Base-by-base conservation (phyloP, 768 basidiomycete genomes). In the Termitomyces bulborhizus region DNA sequence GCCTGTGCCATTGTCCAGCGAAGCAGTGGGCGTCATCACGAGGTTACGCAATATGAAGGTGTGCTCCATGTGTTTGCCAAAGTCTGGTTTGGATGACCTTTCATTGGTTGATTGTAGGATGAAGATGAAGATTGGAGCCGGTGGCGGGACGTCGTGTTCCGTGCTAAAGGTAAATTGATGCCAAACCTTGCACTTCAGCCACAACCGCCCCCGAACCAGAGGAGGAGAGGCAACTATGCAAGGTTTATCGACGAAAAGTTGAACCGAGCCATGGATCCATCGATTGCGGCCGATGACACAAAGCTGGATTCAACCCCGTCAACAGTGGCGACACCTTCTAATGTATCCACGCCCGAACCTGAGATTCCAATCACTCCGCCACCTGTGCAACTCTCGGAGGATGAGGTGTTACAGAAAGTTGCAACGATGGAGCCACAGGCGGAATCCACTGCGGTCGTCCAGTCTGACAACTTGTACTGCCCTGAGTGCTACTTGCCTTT, bases 401-500 rank as follows among this genome's bases (percentile, higher is more conserved):
- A 76, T 49, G 86, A 88, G 62, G 84, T 77, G 0, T 57, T 83
- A 16, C 66, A 66, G 45, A 72, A 74, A 51, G 66, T 75, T 41
- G 64, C 73, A 41, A 59, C 61, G 11, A 73, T 71, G 65, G 68
- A 72, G 57, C 71, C 76, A 5, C 67, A 73, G 26, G 60, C 69
- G 3, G 73, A 73, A 58, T 61, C 73, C 21, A 77, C 73, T 16
- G 69, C 68, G 4, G 62, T 70, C 29, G 63, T 71, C 40, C 63
- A 73, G 49, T 66, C 66, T 13, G 75, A 79, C 39, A 74, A 76
- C 53, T 63, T 78, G 18, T 97, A 92, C 71, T 99, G 96, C 67
- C 76, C 81, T 1, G 90, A 93, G 65, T 99, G 96, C 67, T 98
- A 90, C 69, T 75, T 97, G 45, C 97, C 97, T 15, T 71, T 98